Conservation (phyloP, 768 basidiomycete genomes). For the Mycena indigotica region DNA sequence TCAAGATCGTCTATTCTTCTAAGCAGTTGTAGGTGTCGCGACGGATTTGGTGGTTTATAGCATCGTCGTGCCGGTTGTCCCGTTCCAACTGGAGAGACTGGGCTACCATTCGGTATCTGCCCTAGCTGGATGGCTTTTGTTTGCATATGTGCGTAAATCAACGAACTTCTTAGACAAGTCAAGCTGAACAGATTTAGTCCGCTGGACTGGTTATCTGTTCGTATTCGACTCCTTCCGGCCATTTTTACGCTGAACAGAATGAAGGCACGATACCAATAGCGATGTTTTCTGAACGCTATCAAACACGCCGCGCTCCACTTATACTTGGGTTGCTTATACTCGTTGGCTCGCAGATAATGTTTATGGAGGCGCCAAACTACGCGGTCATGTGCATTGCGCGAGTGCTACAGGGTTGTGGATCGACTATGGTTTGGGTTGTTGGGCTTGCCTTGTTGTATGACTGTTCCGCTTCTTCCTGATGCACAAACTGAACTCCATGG, state of each 20-base stretch:
- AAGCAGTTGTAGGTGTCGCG: conserved; percentile 35
- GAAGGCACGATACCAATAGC: conserved; percentile 63
- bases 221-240: conserved; percentile 18
- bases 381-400: conserved; percentile 61
- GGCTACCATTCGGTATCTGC: conserved; percentile 48
- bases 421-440: conserved; percentile 64
- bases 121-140: conserved; percentile 62
- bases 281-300: conserved; percentile 53
- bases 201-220: conserved; percentile 56
- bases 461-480: neutral
- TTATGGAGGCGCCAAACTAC: conserved; percentile 64
- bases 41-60: conserved; percentile 65
- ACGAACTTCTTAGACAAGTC: neutral
- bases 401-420: conserved; percentile 59
- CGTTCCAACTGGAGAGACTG: conserved; percentile 59
- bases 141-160: conserved; percentile 52
- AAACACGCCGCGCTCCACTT: conserved; percentile 50
- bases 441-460: conserved; percentile 62
- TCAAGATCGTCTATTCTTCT: neutral
- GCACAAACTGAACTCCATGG: neutral
- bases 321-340: conserved; percentile 52
- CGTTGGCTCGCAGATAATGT: conserved; percentile 56
- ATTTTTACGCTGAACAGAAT: too few relatives aligned
- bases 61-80: conserved; percentile 63
- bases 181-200: conserved; percentile 40